Evolutionary conservation across 805 yeast species (phyloP).

Genomic region (Starmera quercuum): DNA sequence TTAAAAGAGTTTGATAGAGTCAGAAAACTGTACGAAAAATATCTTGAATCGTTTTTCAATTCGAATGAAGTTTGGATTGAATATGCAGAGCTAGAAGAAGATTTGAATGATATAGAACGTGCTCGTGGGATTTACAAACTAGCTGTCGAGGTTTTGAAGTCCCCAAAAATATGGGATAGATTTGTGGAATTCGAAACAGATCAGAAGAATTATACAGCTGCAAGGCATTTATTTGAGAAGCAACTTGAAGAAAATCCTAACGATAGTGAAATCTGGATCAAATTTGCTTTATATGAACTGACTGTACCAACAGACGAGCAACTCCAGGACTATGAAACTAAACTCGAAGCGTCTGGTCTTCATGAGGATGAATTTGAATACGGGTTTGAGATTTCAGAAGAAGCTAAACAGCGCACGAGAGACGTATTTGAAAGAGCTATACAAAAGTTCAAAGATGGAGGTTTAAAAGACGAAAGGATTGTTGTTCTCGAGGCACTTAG

Average conservation of each 20-base stretch:
- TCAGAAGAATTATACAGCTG: slow-evolving; percentile 46
- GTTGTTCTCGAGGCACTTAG: slow-evolving; percentile 52
- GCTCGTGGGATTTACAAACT: slow-evolving; percentile 55
- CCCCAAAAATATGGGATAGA: slow-evolving; percentile 24
- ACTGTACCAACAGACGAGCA: slow-evolving; percentile 53
- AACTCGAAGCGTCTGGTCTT: slow-evolving; percentile 12
- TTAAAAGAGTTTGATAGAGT: slow-evolving; percentile 79
- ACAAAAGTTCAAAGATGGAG: slow-evolving; percentile 28
- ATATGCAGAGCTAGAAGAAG: slow-evolving; percentile 62
- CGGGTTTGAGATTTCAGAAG: slow-evolving; percentile 41
- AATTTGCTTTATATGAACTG: slow-evolving; percentile 65
- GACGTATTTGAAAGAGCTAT: slow-evolving; percentile 49
- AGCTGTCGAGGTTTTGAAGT: slow-evolving; percentile 27
- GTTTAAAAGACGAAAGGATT: slow-evolving; percentile 36
- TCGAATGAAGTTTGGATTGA: slow-evolving; percentile 44
- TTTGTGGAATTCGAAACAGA: slow-evolving; percentile 57
- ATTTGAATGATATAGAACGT: slow-evolving; percentile 61
- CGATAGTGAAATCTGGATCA: slow-evolving; percentile 45
- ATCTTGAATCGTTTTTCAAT: slow-evolving; percentile 41
- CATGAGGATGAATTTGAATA: slow-evolving; percentile 40
- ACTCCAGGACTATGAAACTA: slow-evolving; percentile 24
- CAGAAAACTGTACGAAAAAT: slow-evolving; percentile 61
- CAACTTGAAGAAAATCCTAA: slow-evolving; percentile 25
- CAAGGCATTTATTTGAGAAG: slow-evolving; percentile 42
- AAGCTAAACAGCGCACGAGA: slow-evolving; percentile 45